Evolutionary conservation across 805 yeast genomes (phyloP), one percentile per base, ranked within the genome.

Genomic region (Metschnikowia lachancei): DNA sequence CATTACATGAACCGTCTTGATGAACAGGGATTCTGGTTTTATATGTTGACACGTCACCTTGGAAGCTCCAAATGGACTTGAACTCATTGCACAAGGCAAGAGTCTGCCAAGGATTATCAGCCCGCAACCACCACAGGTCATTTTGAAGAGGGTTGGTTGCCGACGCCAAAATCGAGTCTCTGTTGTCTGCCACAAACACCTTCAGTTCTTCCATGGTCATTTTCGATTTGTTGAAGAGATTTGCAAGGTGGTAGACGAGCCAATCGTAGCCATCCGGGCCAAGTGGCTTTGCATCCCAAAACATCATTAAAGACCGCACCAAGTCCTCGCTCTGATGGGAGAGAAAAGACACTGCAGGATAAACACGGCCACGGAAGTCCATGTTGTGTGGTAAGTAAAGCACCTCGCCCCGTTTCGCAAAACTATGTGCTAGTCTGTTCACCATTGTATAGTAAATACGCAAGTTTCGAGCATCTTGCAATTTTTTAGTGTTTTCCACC

Each of bases 1-100:
- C 77, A 52, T 72, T 72, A 46, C 77, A 72, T 0, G 76, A 67
- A 0, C 77, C 77, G 54, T 72, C 77, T 49, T 65, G 71, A 42
- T 70, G 75, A 7, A 72, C 60, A 0, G 76, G 70, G 16, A 70
- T 57, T 31, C 75, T 51, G 24, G 65, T 56, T 14, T 38, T 38
- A 37, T 51, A 72, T 0, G 57, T 47, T 24, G 58, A 50, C 2
- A 63, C 34, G 1, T 55, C 43, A 2, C 59, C 58, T 4, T 33
- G 8, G 29, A 35, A 48, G 5, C 56, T 20, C 36, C 59, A 49
- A 1, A 69, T 56, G 3, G 38, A 39, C 1, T 31, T 20, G 8
- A 72, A 37, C 50, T 72, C 77, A 14, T 58, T 32, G 50, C 76
- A 69, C 14, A 67, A 48, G 0, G 70, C 57, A 16, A 72, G 57